Evolutionary conservation across 2,329 filamentous ascomycete species (phyloP), one percentile per base, ranked within the genome.

Genomic region (Ophiosphaerella narmari): DNA sequence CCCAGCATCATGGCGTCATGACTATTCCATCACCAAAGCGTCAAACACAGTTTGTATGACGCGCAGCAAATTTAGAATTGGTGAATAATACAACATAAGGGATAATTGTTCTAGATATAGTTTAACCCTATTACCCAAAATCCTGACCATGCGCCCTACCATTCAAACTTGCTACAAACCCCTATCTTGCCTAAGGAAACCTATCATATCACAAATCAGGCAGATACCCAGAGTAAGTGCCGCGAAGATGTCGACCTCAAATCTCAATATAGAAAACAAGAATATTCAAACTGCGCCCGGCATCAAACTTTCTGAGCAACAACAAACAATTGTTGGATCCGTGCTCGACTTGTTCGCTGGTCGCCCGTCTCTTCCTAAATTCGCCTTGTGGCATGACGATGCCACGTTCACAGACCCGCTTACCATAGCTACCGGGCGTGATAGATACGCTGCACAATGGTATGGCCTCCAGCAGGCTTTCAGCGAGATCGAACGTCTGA

Each of bases 331-430:
- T 29, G 79, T 86, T 11, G 81, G 81, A 50, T 81, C 78, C 39
- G 76, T 87, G 12, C 76, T 87, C 21, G 84, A 87, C 63, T 79
- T 87, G 40, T 87, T 86, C 64, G 80, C 82, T 31, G 84, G 84
- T 39, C 77, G 79, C 14, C 82, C 84, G 0, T 82, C 82, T 2
- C 76, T 85, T 2, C 77, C 78, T 35, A 85, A 86, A 64, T 77
- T 87, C 39, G 72, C 76, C 12, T 76, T 87, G 21, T 87, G 84
- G 85, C 75, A 75, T 41, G 81, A 82, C 50, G 76, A 82, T 33
- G 84, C 78, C 7, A 78, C 75, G 0, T 87, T 87, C 67, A 68
- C 77, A 26, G 84, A 87, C 62, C 82, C 81, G 4, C 71, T 87
- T 39, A 84, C 83, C 36, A 76, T 81, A 32, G 82, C 85, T 2